phyloP scores from a whole-genome alignment of 2,329 filamentous ascomycete genomes.

The Atkinsonella texensis region DNA sequence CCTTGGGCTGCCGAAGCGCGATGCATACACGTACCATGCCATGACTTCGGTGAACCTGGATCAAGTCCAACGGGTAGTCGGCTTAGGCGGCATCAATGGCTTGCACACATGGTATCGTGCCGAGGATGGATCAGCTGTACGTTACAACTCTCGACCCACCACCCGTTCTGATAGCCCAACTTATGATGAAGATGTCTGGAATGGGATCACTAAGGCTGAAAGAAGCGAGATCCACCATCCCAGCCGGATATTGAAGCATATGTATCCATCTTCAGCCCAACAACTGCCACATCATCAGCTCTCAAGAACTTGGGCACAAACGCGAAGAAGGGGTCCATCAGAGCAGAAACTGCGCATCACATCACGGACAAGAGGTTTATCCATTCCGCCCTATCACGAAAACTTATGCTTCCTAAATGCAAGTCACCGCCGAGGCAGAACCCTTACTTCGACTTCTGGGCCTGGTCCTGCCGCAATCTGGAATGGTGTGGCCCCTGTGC shows the following conservation, averaged over 20 bases:
- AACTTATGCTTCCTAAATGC: constrained; percentile 32
- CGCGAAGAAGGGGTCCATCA: constrained; percentile 50
- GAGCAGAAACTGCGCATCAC: constrained; percentile 42
- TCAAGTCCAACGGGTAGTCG: constrained; percentile 35
- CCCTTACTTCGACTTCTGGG: constrained; percentile 57
- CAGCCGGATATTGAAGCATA: constrained; percentile 53
- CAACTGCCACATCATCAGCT: constrained; percentile 46
- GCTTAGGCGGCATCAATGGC: constrained; percentile 30
- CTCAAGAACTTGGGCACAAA: constrained; percentile 53
- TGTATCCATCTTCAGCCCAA: constrained; percentile 51
- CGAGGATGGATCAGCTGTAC: constrained; percentile 22
- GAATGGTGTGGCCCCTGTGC: constrained; percentile 52
- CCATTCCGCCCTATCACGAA: constrained; percentile 27
- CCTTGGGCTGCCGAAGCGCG: constrained; percentile 30
- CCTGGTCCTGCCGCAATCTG: constrained; percentile 50
- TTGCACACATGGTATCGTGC: constrained; percentile 38
- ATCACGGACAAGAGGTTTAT: constrained; percentile 41
- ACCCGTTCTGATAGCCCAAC: too few species aligned
- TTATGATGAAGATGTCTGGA: too few species aligned
- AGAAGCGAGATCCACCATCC: constrained; percentile 34
- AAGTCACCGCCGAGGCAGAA: constrained; percentile 39
- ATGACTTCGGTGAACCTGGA: constrained; percentile 35
- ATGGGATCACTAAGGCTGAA: background rate
- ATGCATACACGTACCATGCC: constrained; percentile 40
- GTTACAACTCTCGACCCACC: constrained; percentile 3